Evolutionary conservation across 2,329 filamentous ascomycete genomes (phyloP), one percentile per base, ranked within the genome.

Genomic region (Pyricularia pennisetigena): DNA sequence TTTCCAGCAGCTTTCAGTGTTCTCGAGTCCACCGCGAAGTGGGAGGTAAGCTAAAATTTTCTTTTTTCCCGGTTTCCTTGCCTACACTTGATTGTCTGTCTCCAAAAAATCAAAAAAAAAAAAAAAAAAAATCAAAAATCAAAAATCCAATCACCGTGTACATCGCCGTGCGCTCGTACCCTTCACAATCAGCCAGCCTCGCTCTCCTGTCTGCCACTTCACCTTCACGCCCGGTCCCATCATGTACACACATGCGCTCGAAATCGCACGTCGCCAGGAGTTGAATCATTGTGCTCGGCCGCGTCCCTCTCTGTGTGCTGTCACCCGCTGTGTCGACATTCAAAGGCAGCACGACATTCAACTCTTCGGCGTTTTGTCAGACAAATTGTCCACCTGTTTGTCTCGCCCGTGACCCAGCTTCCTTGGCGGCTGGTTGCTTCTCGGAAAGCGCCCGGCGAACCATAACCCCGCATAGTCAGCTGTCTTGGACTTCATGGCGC

Each of bases 171-270:
- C 24, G 57, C 57, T 28, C 57, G 57, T 61, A n/a, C 41, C 41
- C 20, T 54, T 54, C 20, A 20, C 41, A 10, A 14, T 61, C 9
- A 24, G 23, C 57, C 24, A 61, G 23, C 57, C 57, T 61, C 57
- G 57, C 16, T 54, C 57, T 61, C 24, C 24, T n/a, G 57, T n/a
- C 23, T 61, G 57, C 57, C 57, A 61, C 57, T 24, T 61, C 57
- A 61, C 57, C 57, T 61, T 61, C 24, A 61, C 57, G 57, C 57
- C 57, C 57, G 57, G 57, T 61, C 57, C 57, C 57, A 61, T 61
- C 57, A 61, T 61, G 23, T 61, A 61, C 57, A 61, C 57, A 61
- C 14, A 28, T 61, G n/a, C 41, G 26, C 57, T 28, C 6, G 57
- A 26, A 5, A 24, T 61, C 7, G 57, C 57, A 24, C 57, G 6